Percentiles rank a stretch among this genome's conserved stretches.
These are phyloP conservation scores for Suaeda aralocaspica DNA, from an alignment of 148 eudicot genomes.

Conservation along the genomic window DNA sequence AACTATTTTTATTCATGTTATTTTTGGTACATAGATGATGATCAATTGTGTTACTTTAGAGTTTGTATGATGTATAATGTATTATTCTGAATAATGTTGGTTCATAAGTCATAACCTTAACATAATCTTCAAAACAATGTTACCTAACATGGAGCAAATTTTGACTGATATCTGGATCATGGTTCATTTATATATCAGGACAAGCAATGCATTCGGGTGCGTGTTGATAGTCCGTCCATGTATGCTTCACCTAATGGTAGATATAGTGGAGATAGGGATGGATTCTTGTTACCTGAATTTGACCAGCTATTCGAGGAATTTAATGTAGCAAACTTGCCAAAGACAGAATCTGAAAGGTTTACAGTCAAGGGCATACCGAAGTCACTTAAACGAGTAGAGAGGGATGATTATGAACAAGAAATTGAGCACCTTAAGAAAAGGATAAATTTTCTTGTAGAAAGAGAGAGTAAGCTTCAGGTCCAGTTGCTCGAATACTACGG, in stretches of 20 bases:
- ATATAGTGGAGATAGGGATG: constrained; percentile 43
- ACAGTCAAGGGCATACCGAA: constrained; percentile 21
- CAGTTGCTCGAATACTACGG: constrained; percentile 82
- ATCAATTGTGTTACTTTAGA: too few species aligned
- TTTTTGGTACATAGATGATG: too few species aligned
- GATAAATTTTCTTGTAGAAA: constrained; percentile 54
- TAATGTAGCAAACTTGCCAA: constrained; percentile 26
- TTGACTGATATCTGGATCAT: not conserved
- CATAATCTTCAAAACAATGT: not conserved
- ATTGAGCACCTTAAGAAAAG: constrained; percentile 43
- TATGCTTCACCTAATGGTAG: constrained; percentile 35
- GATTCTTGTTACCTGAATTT: constrained; percentile 57
- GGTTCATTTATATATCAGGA: constrained; percentile 46
- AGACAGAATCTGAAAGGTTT: constrained; percentile 25
- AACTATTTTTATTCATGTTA: too few species aligned
- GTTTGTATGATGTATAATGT: too few species aligned
- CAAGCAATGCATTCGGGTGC: constrained; percentile 29
- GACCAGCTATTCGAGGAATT: constrained; percentile 47
- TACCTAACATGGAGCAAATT: not conserved
- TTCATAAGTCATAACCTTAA: not conserved
- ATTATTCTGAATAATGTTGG: too few species aligned
- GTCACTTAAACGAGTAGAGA: constrained; percentile 21
- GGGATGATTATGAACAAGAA: constrained; percentile 51
- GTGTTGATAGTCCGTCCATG: constrained; percentile 21
- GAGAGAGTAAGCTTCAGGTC: constrained; percentile 60